These are phyloP conservation scores for Funneliformis geosporum DNA, from an alignment of 192 early-diverging fungal genomes.

Conservation along the genomic window DNA sequence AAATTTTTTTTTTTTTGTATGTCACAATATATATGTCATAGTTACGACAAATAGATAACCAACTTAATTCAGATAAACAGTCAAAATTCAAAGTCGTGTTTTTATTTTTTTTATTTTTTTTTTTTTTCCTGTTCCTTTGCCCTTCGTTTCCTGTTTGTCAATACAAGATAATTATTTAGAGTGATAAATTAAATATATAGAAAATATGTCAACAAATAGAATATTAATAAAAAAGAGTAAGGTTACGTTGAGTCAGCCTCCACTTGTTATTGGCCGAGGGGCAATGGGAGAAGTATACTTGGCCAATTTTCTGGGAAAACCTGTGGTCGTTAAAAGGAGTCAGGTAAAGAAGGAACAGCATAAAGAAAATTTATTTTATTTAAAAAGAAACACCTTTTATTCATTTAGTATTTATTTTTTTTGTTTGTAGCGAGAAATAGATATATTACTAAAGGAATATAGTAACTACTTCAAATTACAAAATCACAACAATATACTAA, in stretches of 20 bases:
- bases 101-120: background rate
- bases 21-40: background rate
- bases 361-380: too few relatives aligned
- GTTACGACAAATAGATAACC: background rate
- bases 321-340: slow-evolving; percentile 26
- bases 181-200: background rate
- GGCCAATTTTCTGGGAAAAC: background rate
- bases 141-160: background rate
- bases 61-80: background rate
- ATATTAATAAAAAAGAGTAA: slow-evolving; percentile 24
- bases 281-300: slow-evolving; percentile 28
- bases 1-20: too few relatives aligned
- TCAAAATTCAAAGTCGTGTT: background rate
- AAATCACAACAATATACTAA: slow-evolving; percentile 25
- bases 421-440: background rate
- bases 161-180: background rate
- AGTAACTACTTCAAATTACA: slow-evolving; percentile 25
- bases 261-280: slow-evolving; percentile 13
- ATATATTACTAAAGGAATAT: slow-evolving; percentile 26
- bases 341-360: background rate
- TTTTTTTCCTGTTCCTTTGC: background rate
- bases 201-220: slow-evolving; percentile 16
- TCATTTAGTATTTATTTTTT: background rate
- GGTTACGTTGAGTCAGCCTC: background rate
- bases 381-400: background rate